phyloP scores from a whole-genome alignment of 2,329 filamentous ascomycete genomes.

The Pseudogymnoascus verrucosus region DNA sequence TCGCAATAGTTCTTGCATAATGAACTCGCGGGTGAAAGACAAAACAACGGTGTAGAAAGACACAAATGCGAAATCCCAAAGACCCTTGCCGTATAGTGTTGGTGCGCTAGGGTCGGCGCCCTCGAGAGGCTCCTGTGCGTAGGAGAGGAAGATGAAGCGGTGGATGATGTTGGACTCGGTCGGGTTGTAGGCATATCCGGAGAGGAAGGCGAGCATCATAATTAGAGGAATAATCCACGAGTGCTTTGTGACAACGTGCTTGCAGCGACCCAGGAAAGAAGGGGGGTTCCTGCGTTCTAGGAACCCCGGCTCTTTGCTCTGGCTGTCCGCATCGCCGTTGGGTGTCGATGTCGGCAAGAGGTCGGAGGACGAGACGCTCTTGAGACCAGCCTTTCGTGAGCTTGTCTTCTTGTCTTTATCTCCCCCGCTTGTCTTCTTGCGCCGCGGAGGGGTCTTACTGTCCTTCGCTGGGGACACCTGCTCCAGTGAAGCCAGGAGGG shows the following conservation, averaged over 20 bases:
- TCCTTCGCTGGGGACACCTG: background rate
- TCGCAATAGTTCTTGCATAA: conserved; percentile 84
- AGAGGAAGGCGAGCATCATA: conserved; percentile 54
- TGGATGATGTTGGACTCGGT: conserved; percentile 69
- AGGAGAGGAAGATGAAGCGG: conserved; percentile 83
- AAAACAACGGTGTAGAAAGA: conserved; percentile 83
- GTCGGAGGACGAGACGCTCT: background rate
- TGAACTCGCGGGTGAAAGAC: conserved; percentile 88
- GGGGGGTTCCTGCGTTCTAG: conserved; percentile 28
- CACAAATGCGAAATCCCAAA: conserved; percentile 78
- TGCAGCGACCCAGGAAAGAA: conserved; percentile 39
- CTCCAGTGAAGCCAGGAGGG: background rate
- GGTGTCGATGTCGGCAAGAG: background rate
- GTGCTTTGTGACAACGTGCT: conserved; percentile 45
- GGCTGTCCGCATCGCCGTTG: background rate
- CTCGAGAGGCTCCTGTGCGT: conserved; percentile 57
- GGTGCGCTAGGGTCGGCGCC: conserved; percentile 37
- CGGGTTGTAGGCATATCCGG: conserved; percentile 68
- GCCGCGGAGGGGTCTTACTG: background rate
- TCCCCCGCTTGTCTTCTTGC: background rate
- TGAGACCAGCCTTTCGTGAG: background rate
- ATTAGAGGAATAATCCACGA: conserved; percentile 60
- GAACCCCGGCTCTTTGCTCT: conserved; percentile 22
- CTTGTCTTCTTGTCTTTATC: conserved; percentile 5
- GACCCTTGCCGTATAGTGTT: conserved; percentile 80